phyloP scores from a whole-genome alignment of 2,329 filamentous ascomycete genomes.

The Cordyceps fumosorosea region DNA sequence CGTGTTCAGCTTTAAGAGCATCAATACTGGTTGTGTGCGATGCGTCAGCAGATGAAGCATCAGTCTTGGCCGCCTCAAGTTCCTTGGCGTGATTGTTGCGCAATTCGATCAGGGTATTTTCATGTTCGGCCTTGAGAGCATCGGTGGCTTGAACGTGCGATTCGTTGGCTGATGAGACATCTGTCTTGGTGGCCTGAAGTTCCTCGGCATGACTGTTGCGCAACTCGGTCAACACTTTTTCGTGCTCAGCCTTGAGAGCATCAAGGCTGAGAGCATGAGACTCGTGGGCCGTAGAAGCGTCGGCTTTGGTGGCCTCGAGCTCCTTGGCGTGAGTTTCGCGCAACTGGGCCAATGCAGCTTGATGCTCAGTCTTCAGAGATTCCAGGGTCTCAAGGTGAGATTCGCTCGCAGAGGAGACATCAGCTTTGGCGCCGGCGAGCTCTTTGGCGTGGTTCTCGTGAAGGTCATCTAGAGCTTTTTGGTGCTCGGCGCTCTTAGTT shows the following conservation, averaged over 20 bases:
- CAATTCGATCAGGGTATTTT: constrained; percentile 38
- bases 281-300: constrained; percentile 39
- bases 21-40: constrained; percentile 45
- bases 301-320: constrained; percentile 51
- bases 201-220: constrained; percentile 35
- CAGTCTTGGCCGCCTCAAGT: constrained; percentile 51
- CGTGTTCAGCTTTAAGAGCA: constrained; percentile 45
- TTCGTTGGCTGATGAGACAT: constrained; percentile 24
- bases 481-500: constrained; percentile 45
- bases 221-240: constrained; percentile 39
- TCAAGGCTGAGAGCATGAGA: constrained; percentile 45
- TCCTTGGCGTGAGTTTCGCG: constrained; percentile 52
- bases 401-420: constrained; percentile 22
- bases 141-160: constrained; percentile 19
- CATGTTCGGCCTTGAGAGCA: constrained; percentile 39
- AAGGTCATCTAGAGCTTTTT: constrained; percentile 48
- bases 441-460: constrained; percentile 52
- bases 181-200: constrained; percentile 34
- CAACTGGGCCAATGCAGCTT: constrained; percentile 31
- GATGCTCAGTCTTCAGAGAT: constrained; percentile 34
- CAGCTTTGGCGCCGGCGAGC: constrained; percentile 48
- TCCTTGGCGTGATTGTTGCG: constrained; percentile 43
- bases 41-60: constrained; percentile 39
- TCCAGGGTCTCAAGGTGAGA: constrained; percentile 20
- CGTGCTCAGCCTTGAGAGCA: constrained; percentile 49